phyloP scores from a whole-genome alignment of 2,329 filamentous ascomycete species.

The Venturia oleaginea region DNA sequence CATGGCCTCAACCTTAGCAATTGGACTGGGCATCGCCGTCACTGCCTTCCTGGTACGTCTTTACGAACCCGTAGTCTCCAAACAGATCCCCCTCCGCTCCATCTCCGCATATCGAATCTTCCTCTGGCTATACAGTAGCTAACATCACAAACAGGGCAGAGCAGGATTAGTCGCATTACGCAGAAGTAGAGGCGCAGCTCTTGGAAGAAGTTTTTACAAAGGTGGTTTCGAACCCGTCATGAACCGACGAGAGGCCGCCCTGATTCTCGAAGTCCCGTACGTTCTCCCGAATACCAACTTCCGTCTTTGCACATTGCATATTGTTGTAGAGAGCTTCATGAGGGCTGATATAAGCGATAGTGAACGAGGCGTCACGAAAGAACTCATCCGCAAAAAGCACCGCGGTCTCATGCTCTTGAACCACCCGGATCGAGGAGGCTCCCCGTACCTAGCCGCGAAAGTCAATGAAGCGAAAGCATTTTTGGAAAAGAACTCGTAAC shows the following conservation, averaged over 20 bases:
- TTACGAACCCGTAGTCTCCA: not conserved
- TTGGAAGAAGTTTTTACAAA: slow-evolving; percentile 94
- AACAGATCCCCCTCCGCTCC: slow-evolving; percentile 1
- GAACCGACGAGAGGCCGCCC: slow-evolving; percentile 80
- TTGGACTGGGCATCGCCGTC: slow-evolving; percentile 53
- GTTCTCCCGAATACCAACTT: slow-evolving; percentile 20
- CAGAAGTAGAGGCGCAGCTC: slow-evolving; percentile 62
- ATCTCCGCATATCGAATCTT: not conserved
- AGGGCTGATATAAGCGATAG: slow-evolving; percentile 36
- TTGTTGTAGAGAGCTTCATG: not conserved
- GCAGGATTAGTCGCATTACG: slow-evolving; percentile 85
- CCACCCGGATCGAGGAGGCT: slow-evolving; percentile 94
- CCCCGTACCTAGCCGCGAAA: slow-evolving; percentile 92
- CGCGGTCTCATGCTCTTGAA: slow-evolving; percentile 94
- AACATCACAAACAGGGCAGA: slow-evolving; percentile 55
- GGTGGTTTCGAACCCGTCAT: slow-evolving; percentile 96
- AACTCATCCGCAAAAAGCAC: slow-evolving; percentile 92
- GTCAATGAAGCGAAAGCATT: slow-evolving; percentile 98
- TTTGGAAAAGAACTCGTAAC: slow-evolving; percentile 57
- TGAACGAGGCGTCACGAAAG: slow-evolving; percentile 79
- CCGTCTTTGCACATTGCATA: not conserved
- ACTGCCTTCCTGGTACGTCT: slow-evolving; percentile 54
- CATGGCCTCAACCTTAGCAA: slow-evolving; percentile 52
- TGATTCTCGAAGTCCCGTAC: slow-evolving; percentile 87
- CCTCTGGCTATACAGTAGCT: not conserved